Base-by-base conservation (phyloP, 176 grass and related monocot species). In the Dactylis glomerata region DNA sequence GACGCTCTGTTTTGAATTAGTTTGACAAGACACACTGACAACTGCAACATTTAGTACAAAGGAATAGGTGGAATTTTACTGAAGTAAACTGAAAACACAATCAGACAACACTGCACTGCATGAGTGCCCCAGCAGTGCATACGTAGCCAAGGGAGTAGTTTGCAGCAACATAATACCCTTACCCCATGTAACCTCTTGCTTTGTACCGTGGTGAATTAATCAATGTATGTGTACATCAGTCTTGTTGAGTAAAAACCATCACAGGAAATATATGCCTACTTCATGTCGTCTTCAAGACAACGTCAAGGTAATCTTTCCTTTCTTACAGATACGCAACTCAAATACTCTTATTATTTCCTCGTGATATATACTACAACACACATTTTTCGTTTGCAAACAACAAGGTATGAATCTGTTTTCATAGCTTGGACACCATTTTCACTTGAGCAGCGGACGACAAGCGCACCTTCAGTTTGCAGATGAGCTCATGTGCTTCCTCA, bases 391-490 rank as follows among this genome's bases (percentile, higher is more conserved):
- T 31, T 30, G 59, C 14, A 31, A 16, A 31, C 59, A 62, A 6
- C 1, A 63, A 31, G 59, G 16, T 16, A 27, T 42, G 68, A 73
- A 37, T 24, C 22, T 22, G 34, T 0, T 52, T 52, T 89, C 79
- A 92, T 14, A 92, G 87, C 54, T 87, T 92, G 14, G 84, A 89
- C 38, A 61, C 2, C 3, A 19, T 64, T 54, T 90, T 92, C 44
- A 77, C 1, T 57, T 26, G 41, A 27, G 24, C 24, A 47, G 42
- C 42, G 1, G 70, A 11, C 15, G 42, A 27, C 47, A 88, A 77
- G 37, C 28, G 49, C 55, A 31, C 85, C 54, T 98, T 95, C 41
- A 68, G 47, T 78, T 93, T 65, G 51, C 83, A 89, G 17, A 95
- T 47, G 70, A 90, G 38, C 31, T 72, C 49, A 47, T 93, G 87